Evolutionary conservation across 2,329 filamentous ascomycete species (phyloP).

Genomic region (Talaromyces sp.): DNA sequence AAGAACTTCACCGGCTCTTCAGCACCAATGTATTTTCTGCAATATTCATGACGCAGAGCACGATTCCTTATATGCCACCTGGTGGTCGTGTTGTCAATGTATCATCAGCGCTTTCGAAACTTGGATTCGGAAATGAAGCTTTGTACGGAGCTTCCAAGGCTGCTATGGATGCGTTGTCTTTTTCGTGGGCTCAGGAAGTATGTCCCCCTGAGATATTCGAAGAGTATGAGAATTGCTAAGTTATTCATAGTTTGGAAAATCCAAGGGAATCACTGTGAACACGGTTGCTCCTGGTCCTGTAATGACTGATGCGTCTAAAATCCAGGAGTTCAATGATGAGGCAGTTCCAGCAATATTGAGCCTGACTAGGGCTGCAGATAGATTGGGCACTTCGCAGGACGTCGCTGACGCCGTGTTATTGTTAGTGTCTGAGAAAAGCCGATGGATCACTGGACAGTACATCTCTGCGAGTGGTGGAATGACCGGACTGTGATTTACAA

Average conservation of each 20-base stretch:
- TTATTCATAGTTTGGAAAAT: too few species aligned
- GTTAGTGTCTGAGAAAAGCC: slow-evolving; percentile 2
- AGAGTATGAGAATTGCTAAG: too few species aligned
- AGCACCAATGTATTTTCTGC: not conserved
- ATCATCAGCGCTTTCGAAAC: not conserved
- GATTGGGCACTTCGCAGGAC: not conserved
- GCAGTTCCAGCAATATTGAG: too few species aligned
- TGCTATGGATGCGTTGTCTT: not conserved
- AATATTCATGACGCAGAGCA: not conserved
- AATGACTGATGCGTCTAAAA: too few species aligned
- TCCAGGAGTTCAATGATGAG: too few species aligned
- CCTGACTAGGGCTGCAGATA: slow-evolving; percentile 38
- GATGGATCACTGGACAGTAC: not conserved
- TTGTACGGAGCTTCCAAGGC: slow-evolving; percentile 14
- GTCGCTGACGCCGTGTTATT: not conserved
- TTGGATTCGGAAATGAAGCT: not conserved
- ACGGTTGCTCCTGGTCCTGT: too few species aligned
- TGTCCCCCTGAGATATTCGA: too few species aligned
- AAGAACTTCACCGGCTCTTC: not conserved
- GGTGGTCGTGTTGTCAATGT: slow-evolving; percentile 17
- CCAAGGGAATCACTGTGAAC: too few species aligned
- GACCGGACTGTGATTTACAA: too few species aligned
- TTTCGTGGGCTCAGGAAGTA: not conserved
- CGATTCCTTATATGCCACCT: not conserved
- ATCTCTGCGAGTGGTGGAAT: slow-evolving; percentile 1